Base-by-base conservation (phyloP, 2,329 filamentous ascomycete species). In the Coniella vitis region DNA sequence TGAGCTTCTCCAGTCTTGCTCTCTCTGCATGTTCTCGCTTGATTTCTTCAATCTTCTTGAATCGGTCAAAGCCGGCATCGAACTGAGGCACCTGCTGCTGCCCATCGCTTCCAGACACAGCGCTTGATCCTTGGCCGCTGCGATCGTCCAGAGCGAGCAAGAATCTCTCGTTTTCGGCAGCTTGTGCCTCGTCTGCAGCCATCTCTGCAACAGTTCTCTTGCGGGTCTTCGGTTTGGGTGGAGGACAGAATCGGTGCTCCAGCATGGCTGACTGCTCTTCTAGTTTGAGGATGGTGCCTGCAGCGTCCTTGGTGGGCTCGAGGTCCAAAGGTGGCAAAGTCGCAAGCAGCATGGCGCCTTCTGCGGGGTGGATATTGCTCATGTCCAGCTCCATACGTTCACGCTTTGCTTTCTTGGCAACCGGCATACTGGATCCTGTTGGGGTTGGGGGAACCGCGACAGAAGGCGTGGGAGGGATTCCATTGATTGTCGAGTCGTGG, bases 181-280 rank as follows among this genome's bases (percentile, higher is more conserved):
- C 89, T 52, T 89, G 76, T 1, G 93, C 91, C 68, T 98, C 90
- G 61, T 98, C 93, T 7, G 91, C 91, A 8, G 89, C 93, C 71
- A 97, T 81, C 63, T 98, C 91, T 8, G 93, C 93, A 16, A 94
- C 84, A 0, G 93, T 98, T 54, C 91, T 83, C 74, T 98, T 97
- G 49, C 93, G 78, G 7, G 84, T 84, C 73, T 95, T 96, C 3
- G 90, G 90, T 52, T 86, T 79, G 1, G 93, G 91, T 9, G 89
- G 84, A 38, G 81, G 73, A 43, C 85, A 79, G 48, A 89, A 81
- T 7, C 90, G 86, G 63, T 94, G 87, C 17, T 80, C 75, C 57
- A 91, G 73, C 16, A 76, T 73, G 21, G 35, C 38, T 14, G 39
- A 17, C 25, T 51, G 51, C 13, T 44, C 31, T 25, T 88, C 81